A percentile compares a stretch with the other conserved stretches of the same genome.
Evolutionary conservation across 1,284 basidiomycete species (phyloP).

Genomic region (Marasmius oreades): DNA sequence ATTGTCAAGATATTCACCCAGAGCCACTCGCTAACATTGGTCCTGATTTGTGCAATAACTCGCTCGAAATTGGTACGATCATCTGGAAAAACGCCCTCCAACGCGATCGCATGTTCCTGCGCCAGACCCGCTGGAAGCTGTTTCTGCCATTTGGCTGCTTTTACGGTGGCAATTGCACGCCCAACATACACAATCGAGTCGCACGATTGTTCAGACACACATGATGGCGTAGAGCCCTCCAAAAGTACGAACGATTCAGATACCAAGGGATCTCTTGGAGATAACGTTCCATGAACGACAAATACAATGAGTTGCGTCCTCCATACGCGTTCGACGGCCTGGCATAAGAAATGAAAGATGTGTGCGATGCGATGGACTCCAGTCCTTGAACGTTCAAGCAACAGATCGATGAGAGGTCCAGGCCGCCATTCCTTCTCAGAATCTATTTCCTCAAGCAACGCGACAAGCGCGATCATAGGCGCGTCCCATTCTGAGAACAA

Average conservation of each 20-base stretch:
- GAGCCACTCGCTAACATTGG: constrained; percentile 82
- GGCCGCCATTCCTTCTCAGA: constrained; percentile 57
- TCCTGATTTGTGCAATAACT: constrained; percentile 67
- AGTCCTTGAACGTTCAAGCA: constrained; percentile 65
- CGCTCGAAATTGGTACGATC: constrained; percentile 75
- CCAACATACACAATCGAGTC: constrained; percentile 87
- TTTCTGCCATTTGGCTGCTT: constrained; percentile 73
- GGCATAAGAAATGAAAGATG: constrained; percentile 64
- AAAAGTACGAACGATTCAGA: constrained; percentile 52
- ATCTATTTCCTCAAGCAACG: constrained; percentile 61
- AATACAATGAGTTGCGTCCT: constrained; percentile 74
- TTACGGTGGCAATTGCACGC: constrained; percentile 81
- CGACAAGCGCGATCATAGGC: constrained; percentile 66
- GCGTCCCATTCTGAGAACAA: constrained; percentile 83
- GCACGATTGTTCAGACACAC: constrained; percentile 64
- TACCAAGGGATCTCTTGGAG: constrained; percentile 53
- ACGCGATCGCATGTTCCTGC: constrained; percentile 56
- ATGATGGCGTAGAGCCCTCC: constrained; percentile 69
- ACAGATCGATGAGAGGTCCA: constrained; percentile 74
- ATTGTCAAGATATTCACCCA: constrained; percentile 87
- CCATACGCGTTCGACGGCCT: constrained; percentile 79
- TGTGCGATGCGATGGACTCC: constrained; percentile 73
- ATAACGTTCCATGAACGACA: constrained; percentile 72
- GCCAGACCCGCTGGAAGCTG: constrained; percentile 68
- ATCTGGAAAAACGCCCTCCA: constrained; percentile 68